phyloP scores from a whole-genome alignment of 2,329 filamentous ascomycete genomes.

The Allantophomopsis lycopodina region DNA sequence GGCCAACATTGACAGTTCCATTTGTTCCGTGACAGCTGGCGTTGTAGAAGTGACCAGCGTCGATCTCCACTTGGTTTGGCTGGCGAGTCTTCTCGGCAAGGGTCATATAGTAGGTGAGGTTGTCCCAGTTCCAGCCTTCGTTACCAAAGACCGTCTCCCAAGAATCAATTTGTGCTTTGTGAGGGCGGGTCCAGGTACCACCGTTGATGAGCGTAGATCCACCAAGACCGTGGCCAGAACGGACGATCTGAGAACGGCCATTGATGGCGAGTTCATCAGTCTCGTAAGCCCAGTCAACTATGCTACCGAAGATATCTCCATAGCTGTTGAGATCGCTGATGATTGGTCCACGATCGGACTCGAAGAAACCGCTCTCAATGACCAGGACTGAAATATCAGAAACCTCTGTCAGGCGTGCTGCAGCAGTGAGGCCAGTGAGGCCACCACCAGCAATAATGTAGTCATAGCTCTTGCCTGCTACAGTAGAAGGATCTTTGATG shows the following conservation, averaged over 20 bases:
- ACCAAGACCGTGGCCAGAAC: slow-evolving; percentile 15
- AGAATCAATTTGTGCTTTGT: slow-evolving; percentile 7
- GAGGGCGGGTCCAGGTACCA: slow-evolving; percentile 16
- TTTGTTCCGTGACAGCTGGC: slow-evolving; percentile 12
- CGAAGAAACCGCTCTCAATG: slow-evolving; percentile 14
- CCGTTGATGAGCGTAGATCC: slow-evolving; percentile 17
- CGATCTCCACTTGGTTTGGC: slow-evolving; percentile 9
- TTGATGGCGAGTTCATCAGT: slow-evolving; percentile 10
- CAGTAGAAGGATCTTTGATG: slow-evolving; percentile 1
- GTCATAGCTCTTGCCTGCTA: slow-evolving; percentile 11
- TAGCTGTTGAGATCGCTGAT: slow-evolving; percentile 14
- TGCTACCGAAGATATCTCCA: slow-evolving; percentile 14
- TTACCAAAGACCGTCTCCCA: slow-evolving; percentile 4
- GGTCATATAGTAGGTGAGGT: slow-evolving; percentile 1
- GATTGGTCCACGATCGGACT: slow-evolving; percentile 13
- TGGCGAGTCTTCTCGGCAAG: slow-evolving; percentile 7
- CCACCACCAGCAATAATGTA: slow-evolving; percentile 17
- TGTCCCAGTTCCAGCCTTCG: slow-evolving; percentile 2
- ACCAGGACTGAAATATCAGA: slow-evolving; percentile 7
- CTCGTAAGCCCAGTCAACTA: slow-evolving; percentile 9
- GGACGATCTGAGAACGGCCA: slow-evolving; percentile 9
- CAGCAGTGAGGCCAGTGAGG: slow-evolving; percentile 6
- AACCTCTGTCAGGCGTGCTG: slow-evolving; percentile 7
- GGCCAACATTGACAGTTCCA: slow-evolving; percentile 11
- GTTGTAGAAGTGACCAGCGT: slow-evolving; percentile 12